Percentiles rank a stretch among this genome's conserved stretches.
phyloP scores from a whole-genome alignment of 768 basidiomycete species.

The Mycena galopus region DNA sequence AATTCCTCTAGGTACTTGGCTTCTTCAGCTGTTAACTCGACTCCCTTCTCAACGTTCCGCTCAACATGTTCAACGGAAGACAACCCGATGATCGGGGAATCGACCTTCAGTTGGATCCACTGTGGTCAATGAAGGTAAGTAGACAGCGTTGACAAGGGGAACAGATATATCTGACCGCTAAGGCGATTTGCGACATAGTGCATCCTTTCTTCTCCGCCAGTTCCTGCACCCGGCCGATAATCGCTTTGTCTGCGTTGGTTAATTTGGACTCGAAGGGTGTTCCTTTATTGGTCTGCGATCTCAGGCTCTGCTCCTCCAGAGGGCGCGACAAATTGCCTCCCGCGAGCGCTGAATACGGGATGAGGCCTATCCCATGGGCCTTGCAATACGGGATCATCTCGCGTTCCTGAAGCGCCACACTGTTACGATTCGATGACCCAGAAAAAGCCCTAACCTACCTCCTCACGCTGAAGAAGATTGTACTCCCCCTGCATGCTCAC shows the following conservation, averaged over 20 bases:
- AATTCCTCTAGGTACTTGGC: conserved; percentile 55
- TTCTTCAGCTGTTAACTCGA: conserved; percentile 58
- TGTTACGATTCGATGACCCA: neutral
- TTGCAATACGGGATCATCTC: conserved; percentile 62
- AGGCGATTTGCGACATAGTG: conserved; percentile 60
- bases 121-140: neutral
- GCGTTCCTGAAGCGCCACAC: conserved; percentile 53
- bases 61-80: conserved; percentile 37
- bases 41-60: conserved; percentile 35
- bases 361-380: conserved; percentile 64
- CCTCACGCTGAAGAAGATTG: conserved; percentile 67
- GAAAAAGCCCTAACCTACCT: conserved; percentile 40
- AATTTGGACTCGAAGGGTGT: conserved; percentile 36
- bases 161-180: conserved; percentile 42
- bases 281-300: conserved; percentile 32
- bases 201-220: conserved; percentile 56
- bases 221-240: conserved; percentile 54
- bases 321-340: conserved; percentile 56
- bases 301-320: conserved; percentile 40
- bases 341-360: conserved; percentile 63
- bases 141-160: neutral
- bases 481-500: conserved; percentile 70
- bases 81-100: conserved; percentile 49
- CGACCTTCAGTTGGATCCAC: conserved; percentile 54
- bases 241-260: conserved; percentile 45